phyloP scores from a whole-genome alignment of 805 yeast species.

The Jamesozyma piceae region DNA sequence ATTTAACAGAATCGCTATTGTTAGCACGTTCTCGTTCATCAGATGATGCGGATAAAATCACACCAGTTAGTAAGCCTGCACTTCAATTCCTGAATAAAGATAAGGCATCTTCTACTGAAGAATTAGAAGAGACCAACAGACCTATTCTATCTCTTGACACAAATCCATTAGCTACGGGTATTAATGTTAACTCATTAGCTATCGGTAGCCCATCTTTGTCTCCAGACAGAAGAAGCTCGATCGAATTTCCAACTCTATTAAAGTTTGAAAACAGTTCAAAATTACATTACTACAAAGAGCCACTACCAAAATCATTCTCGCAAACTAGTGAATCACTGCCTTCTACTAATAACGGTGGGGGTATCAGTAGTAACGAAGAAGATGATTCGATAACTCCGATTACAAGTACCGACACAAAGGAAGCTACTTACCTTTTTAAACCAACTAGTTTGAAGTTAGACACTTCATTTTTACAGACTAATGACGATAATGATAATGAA shows the following conservation, averaged over 20 bases:
- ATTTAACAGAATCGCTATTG: conserved; percentile 30
- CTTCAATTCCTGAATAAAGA: neutral
- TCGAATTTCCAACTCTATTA: conserved; percentile 26
- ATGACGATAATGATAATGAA: neutral
- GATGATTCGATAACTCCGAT: neutral
- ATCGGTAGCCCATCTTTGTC: conserved; percentile 26
- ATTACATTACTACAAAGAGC: conserved; percentile 25
- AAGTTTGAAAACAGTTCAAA: conserved; percentile 19
- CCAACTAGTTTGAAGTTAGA: conserved; percentile 1
- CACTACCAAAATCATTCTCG: conserved; percentile 17
- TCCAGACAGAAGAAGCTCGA: conserved; percentile 18
- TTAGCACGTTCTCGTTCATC: conserved; percentile 15
- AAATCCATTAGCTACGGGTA: conserved; percentile 18
- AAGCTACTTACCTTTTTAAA: conserved; percentile 1
- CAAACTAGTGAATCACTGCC: neutral
- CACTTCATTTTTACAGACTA: neutral
- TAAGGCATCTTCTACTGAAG: neutral
- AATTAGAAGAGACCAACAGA: conserved; percentile 3
- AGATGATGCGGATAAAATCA: conserved; percentile 3
- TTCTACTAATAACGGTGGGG: neutral
- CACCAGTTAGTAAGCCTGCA: neutral
- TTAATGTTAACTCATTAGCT: conserved; percentile 10
- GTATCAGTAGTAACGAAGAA: neutral
- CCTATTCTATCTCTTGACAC: conserved; percentile 26
- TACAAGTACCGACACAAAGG: neutral